phyloP scores from a whole-genome alignment of 371 early-diverging fungal species.

The Apophysomyces sp. region DNA sequence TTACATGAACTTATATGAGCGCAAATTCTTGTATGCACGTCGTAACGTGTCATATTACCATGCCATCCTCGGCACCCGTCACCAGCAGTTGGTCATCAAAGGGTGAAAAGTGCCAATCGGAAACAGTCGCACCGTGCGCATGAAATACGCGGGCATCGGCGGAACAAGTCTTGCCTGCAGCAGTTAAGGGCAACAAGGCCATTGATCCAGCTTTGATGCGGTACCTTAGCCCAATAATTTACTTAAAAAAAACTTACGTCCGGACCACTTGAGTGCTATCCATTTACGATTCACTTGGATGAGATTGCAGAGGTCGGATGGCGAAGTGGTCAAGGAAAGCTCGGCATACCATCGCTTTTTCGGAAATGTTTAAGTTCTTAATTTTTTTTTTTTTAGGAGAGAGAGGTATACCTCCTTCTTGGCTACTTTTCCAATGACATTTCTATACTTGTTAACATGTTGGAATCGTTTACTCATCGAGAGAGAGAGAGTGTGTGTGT shows the following conservation, averaged over 20 bases:
- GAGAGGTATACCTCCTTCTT: constrained; percentile 50
- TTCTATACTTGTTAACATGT: constrained; percentile 62
- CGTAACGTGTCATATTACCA: constrained; percentile 23
- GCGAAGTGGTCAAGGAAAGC: constrained; percentile 39
- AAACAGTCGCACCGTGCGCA: constrained; percentile 45
- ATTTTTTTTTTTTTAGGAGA: background rate
- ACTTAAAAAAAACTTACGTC: constrained; percentile 25
- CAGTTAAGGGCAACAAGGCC: constrained; percentile 40
- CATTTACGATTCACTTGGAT: constrained; percentile 46
- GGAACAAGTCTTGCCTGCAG: constrained; percentile 44
- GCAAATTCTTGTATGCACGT: too few relatives aligned
- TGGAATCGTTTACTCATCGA: constrained; percentile 49
- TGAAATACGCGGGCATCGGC: constrained; percentile 34
- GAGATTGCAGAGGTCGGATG: constrained; percentile 49
- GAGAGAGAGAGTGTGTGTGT: background rate
- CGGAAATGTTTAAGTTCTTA: background rate
- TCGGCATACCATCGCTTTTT: constrained; percentile 60
- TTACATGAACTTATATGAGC: constrained; percentile 1
- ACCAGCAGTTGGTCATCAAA: constrained; percentile 46
- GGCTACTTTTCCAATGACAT: constrained; percentile 56
- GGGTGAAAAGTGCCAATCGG: constrained; percentile 60
- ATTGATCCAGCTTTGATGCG: constrained; percentile 38
- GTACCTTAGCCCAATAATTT: background rate
- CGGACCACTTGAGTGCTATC: constrained; percentile 53
- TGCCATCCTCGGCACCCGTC: constrained; percentile 57